A percentile compares a stretch with the other conserved stretches of the same genome.
phyloP scores from a whole-genome alignment of 73 alveolate genomes.

The Effrenium voratum region DNA sequence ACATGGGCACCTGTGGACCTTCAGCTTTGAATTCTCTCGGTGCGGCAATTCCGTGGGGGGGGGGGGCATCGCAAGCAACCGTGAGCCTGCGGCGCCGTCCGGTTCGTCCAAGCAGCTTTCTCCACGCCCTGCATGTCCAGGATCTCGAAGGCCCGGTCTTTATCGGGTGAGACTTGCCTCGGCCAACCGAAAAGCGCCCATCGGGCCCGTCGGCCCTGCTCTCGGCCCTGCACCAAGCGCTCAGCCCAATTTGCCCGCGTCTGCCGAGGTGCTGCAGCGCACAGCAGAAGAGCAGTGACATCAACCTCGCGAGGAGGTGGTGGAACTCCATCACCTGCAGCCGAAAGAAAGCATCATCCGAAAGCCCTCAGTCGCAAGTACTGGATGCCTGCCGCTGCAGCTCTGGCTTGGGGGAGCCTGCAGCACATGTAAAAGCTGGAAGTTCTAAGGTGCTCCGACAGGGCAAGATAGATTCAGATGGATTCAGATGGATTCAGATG shows the following conservation, averaged over 20 bases:
- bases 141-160: conserved; percentile 68
- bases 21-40: not conserved
- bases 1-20: not conserved
- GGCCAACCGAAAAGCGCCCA: not conserved
- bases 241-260: not conserved
- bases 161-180: conserved; percentile 88
- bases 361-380: not conserved
- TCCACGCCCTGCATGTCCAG: conserved; percentile 55
- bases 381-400: conserved; percentile 60
- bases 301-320: conserved; percentile 69
- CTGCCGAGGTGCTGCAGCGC: conserved; percentile 68
- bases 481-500: too few relatives aligned
- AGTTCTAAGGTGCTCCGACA: not conserved
- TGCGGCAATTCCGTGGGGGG: not conserved
- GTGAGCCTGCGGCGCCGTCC: not conserved
- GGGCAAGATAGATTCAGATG: not conserved
- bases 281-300: conserved; percentile 89
- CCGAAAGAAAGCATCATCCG: not conserved
- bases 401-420: conserved; percentile 81
- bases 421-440: not conserved
- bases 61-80: not conserved
- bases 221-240: not conserved
- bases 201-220: not conserved
- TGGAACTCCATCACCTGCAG: conserved; percentile 69
- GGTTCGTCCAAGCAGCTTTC: not conserved